These are phyloP conservation scores for Clavispora phyllophila DNA, from an alignment of 805 yeast genomes.

Conservation along the genomic window DNA sequence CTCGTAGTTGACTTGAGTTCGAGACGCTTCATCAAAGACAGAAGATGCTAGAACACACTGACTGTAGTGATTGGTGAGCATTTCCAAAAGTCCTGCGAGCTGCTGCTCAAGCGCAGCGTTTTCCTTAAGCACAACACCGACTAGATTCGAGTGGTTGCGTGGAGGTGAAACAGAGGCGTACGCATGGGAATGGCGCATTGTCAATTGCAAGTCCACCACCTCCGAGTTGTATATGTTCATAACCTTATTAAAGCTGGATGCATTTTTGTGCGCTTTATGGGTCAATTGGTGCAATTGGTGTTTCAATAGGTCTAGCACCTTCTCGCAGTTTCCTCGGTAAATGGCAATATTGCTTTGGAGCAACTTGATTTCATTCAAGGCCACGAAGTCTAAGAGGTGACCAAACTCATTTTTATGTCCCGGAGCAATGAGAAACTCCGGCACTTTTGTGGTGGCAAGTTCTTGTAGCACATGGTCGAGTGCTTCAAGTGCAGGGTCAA, in stretches of 20 bases:
- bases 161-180: background rate
- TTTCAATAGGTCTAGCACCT: slow-evolving; percentile 2
- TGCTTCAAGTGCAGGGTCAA: slow-evolving; percentile 21
- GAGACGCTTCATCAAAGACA: slow-evolving; percentile 25
- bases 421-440: slow-evolving; percentile 14
- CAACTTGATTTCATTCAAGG: slow-evolving; percentile 25
- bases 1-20: slow-evolving; percentile 27
- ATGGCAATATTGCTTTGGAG: slow-evolving; percentile 23
- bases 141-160: slow-evolving; percentile 3
- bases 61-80: slow-evolving; percentile 79
- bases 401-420: slow-evolving; percentile 4
- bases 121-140: slow-evolving; percentile 19
- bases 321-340: slow-evolving; percentile 20
- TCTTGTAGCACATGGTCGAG: slow-evolving; percentile 22
- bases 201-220: slow-evolving; percentile 7
- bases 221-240: slow-evolving; percentile 10
- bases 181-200: slow-evolving; percentile 1
- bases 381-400: slow-evolving; percentile 29
- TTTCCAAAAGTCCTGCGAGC: slow-evolving; percentile 61
- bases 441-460: slow-evolving; percentile 26
- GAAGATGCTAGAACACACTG: slow-evolving; percentile 55
- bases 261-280: slow-evolving; percentile 1
- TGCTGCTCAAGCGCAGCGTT: slow-evolving; percentile 56
- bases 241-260: slow-evolving; percentile 13
- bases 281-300: background rate